Evolutionary conservation across 1,139 yeast genomes (phyloP).

Genomic region (Blastobotrys persicus): DNA sequence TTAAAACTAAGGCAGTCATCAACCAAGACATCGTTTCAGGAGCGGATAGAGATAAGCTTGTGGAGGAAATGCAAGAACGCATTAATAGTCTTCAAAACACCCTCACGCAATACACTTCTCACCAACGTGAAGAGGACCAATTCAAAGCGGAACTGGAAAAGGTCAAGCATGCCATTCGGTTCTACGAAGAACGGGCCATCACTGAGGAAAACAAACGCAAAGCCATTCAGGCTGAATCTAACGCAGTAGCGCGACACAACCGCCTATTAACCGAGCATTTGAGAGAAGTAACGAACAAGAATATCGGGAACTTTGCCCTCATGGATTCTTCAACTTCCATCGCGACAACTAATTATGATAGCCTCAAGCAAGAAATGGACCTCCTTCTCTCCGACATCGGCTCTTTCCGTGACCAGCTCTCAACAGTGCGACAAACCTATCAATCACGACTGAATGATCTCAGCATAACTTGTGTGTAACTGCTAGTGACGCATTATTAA

Average conservation of each 20-base stretch:
- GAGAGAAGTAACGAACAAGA: slow-evolving; percentile 35
- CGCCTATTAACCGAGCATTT: slow-evolving; percentile 35
- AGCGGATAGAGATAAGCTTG: slow-evolving; percentile 39
- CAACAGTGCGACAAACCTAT: not conserved
- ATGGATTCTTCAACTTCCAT: not conserved
- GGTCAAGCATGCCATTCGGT: slow-evolving; percentile 39
- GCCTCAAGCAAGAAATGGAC: slow-evolving; percentile 22
- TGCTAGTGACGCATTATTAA: too few relatives aligned
- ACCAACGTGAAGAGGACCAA: slow-evolving; percentile 30
- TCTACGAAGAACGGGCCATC: slow-evolving; percentile 45
- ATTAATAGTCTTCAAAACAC: slow-evolving; percentile 40
- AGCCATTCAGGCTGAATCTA: slow-evolving; percentile 37
- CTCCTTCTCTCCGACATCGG: slow-evolving; percentile 21
- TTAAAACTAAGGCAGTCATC: slow-evolving; percentile 57
- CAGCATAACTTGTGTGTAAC: not conserved
- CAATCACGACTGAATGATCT: not conserved
- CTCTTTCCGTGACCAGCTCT: slow-evolving; percentile 11
- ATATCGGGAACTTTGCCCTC: slow-evolving; percentile 16
- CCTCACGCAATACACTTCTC: slow-evolving; percentile 27
- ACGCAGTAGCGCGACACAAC: slow-evolving; percentile 34
- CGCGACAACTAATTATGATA: slow-evolving; percentile 15
- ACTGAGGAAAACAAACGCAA: slow-evolving; percentile 38
- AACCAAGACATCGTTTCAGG: slow-evolving; percentile 46
- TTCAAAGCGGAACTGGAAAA: slow-evolving; percentile 35
- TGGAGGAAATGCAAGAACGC: slow-evolving; percentile 43